Percentiles rank a stretch among this genome's conserved stretches.
phyloP scores from a whole-genome alignment of 768 basidiomycete species.

The Leccinum pellstonianum region DNA sequence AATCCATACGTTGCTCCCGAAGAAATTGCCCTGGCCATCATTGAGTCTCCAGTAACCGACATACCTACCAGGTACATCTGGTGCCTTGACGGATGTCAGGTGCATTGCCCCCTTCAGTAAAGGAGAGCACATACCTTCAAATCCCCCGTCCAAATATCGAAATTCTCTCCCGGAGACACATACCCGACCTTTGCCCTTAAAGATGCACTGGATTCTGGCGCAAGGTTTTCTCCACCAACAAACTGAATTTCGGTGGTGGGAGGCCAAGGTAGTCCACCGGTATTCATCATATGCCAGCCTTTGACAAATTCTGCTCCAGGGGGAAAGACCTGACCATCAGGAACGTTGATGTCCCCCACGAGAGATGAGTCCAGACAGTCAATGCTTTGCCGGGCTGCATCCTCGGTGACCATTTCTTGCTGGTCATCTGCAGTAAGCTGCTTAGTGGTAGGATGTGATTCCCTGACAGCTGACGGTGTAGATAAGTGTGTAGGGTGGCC shows the following conservation, averaged over 20 bases:
- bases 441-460: not conserved
- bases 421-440: conserved; percentile 3
- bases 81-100: conserved; percentile 47
- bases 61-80: conserved; percentile 70
- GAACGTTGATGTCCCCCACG: conserved; percentile 66
- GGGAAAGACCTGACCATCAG: conserved; percentile 74
- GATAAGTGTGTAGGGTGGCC: conserved; percentile 26
- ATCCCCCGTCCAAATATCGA: conserved; percentile 70
- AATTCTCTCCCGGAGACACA: conserved; percentile 54
- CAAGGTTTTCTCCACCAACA: conserved; percentile 66
- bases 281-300: conserved; percentile 74
- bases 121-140: conserved; percentile 54
- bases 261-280: conserved; percentile 64
- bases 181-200: conserved; percentile 49
- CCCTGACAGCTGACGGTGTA: conserved; percentile 3
- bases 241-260: conserved; percentile 64
- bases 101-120: not conserved
- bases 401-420: not conserved
- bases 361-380: conserved; percentile 50
- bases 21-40: conserved; percentile 55
- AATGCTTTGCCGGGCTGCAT: not conserved
- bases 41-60: conserved; percentile 75
- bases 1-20: conserved; percentile 73
- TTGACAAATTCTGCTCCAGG: conserved; percentile 86
- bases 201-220: conserved; percentile 33